Evolutionary conservation across 306 rosid species (phyloP), one percentile per base, ranked within the genome.

Genomic region (Oxytropis ochrocephala): DNA sequence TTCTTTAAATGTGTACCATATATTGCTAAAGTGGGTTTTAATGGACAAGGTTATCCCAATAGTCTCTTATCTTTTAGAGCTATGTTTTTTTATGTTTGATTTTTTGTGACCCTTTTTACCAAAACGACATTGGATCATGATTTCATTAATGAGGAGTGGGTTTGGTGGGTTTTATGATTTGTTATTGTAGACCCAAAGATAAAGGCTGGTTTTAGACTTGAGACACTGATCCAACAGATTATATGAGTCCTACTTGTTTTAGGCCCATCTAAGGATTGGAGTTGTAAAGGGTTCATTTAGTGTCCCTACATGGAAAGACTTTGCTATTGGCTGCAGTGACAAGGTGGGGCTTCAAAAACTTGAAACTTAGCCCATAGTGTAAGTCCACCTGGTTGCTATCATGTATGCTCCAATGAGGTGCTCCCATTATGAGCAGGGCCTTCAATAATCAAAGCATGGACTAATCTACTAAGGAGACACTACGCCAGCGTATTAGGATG

Each of bases 1-100:
- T 80, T 86, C 96, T 85, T 89, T 85, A 49, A 72, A 83, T 85
- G 9, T 66, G 18, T 61, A 83, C 96, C 98, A 69, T 75, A 65
- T 75, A 82, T 79, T 85, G 58, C 44, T 58, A 90, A 88, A 86
- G 95, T 79, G 32, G 73, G 62, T 69, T 76, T 80, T 63, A 80
- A 82, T 85, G 93, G 98, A 50, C 83, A 54, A 73, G 80, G 79
- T 84, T 81, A 66, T 24, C 73, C 85, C 78, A 67, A 72, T 27
- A 68, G 89, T 88, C 92, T 87, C 87, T 81, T 35, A 35, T 85
- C 87, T 75, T 43, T 60, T 35, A 59, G 8, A 56, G 75, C 74
- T 29, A 21, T 51, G 42, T 16, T 35, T 27, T 64, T 42, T 41
- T 64, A 24, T 54, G 61, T 63, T 65, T 60, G 56, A 27, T 36